Evolutionary conservation across 139 green algal species (phyloP).

Genomic region (Chlorella ohadii): DNA sequence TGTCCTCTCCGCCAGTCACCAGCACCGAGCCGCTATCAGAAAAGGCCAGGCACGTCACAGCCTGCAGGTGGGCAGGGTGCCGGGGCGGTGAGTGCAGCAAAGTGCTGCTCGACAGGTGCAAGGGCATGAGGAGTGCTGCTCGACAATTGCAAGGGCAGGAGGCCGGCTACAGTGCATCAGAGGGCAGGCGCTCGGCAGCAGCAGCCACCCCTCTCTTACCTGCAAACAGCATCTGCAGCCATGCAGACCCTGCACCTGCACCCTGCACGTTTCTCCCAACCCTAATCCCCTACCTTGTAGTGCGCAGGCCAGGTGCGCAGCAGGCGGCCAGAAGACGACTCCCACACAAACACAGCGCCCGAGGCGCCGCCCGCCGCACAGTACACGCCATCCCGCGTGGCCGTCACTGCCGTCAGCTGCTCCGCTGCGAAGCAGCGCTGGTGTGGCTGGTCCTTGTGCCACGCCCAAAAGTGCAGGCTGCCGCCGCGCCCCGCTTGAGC

Average conservation of each 20-base stretch:
- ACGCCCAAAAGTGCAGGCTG: constrained; percentile 81
- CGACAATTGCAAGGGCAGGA: too few species aligned
- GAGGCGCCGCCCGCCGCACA: constrained; percentile 71
- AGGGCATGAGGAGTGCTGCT: too few species aligned
- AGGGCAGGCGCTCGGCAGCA: too few species aligned
- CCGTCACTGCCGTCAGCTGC: constrained; percentile 59
- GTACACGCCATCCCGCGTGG: constrained; percentile 61
- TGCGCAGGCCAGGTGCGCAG: constrained; percentile 87
- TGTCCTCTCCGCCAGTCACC: constrained; percentile 85
- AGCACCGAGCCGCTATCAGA: constrained; percentile 70
- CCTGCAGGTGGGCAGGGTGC: constrained; percentile 38
- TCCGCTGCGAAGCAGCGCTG: constrained; percentile 77
- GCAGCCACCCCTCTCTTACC: too few species aligned
- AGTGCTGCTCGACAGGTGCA: too few species aligned
- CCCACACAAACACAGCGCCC: constrained; percentile 83
- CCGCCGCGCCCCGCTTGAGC: constrained; percentile 66
- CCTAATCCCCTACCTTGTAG: too few species aligned
- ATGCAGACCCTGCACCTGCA: too few species aligned
- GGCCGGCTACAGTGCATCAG: too few species aligned
- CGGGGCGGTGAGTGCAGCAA: background rate
- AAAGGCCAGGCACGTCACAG: constrained; percentile 77
- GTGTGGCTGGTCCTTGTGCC: constrained; percentile 84
- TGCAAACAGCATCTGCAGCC: too few species aligned
- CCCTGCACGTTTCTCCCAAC: too few species aligned
- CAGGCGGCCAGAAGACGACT: constrained; percentile 75